A percentile compares a stretch with the other conserved stretches of the same genome.
Conservation (phyloP, 75 land plant species). For the Pseudotsuga menziesii region DNA sequence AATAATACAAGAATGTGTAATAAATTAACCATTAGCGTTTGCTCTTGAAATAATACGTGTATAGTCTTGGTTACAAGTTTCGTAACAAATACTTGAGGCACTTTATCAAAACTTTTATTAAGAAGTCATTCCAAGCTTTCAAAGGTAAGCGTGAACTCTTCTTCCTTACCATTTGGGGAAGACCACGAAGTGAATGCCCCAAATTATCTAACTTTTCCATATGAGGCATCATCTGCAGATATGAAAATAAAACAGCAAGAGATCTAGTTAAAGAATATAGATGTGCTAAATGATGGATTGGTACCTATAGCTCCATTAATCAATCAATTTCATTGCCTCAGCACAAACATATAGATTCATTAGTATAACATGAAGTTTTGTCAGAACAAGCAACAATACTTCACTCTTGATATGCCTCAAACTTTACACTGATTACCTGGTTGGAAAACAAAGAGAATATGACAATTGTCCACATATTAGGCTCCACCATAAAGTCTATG, state of each 20-base stretch:
- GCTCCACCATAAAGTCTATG: neutral
- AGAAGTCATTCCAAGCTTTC: neutral
- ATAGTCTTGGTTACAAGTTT: neutral
- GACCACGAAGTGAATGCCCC: constrained; percentile 51
- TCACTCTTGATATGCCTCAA: neutral
- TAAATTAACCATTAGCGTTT: neutral
- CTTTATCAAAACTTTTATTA: neutral
- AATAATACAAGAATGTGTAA: constrained; percentile 6
- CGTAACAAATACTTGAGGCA: neutral
- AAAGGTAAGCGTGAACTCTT: neutral
- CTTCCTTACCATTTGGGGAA: constrained; percentile 81
- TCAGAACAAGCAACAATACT: neutral
- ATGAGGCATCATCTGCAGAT: constrained; percentile 73
- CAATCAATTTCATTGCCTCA: neutral
- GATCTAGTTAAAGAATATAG: neutral
- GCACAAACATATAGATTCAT: neutral
- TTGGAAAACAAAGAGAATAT: neutral
- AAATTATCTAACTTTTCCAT: constrained; percentile 61
- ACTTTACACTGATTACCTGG: neutral
- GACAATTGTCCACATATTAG: neutral
- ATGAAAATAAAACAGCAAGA: neutral
- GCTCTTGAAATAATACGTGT: too few relatives aligned
- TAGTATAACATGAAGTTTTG: neutral
- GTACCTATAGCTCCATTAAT: neutral
- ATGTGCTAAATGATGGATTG: neutral